Evolutionary conservation across 164 flowering plant species (phyloP).

Genomic region (Houttuynia cordata): DNA sequence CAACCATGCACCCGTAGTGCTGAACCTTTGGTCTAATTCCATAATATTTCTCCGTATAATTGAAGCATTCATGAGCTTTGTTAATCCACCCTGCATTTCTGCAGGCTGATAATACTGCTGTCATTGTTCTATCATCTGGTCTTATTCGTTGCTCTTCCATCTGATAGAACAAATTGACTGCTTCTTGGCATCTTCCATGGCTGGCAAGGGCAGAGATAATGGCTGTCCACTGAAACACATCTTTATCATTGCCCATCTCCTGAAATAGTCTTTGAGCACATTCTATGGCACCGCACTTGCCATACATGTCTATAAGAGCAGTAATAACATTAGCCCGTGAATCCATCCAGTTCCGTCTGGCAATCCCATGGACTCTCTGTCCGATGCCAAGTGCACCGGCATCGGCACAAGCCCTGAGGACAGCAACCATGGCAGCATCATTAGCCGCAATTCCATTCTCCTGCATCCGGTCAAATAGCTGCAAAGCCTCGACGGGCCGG

Average conservation of each 20-base stretch:
- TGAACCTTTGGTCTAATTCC: constrained; percentile 32
- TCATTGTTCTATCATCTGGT: constrained; percentile 35
- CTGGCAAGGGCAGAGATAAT: constrained; percentile 36
- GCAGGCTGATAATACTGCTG: constrained; percentile 41
- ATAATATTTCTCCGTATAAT: constrained; percentile 19
- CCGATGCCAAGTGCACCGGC: constrained; percentile 31
- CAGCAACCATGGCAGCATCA: constrained; percentile 34
- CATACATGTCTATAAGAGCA: constrained; percentile 40
- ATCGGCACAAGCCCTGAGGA: constrained; percentile 35
- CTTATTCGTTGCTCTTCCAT: constrained; percentile 16
- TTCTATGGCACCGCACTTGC: constrained; percentile 37
- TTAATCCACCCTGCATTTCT: constrained; percentile 30
- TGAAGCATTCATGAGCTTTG: constrained; percentile 17
- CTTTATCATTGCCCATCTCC: constrained; percentile 9
- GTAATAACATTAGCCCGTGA: constrained; percentile 21
- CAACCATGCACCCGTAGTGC: constrained; percentile 44
- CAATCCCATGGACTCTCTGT: constrained; percentile 19
- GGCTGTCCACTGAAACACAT: constrained; percentile 35
- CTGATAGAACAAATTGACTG: constrained; percentile 18
- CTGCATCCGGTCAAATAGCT: constrained; percentile 26
- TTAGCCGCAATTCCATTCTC: constrained; percentile 21
- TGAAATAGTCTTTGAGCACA: constrained; percentile 24
- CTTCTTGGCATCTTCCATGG: constrained; percentile 31
- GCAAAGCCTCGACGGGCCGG: constrained; percentile 22
- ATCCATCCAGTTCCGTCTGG: constrained; percentile 9